phyloP scores from a whole-genome alignment of 345 rosid species.

The Gossypium rotundifolium region DNA sequence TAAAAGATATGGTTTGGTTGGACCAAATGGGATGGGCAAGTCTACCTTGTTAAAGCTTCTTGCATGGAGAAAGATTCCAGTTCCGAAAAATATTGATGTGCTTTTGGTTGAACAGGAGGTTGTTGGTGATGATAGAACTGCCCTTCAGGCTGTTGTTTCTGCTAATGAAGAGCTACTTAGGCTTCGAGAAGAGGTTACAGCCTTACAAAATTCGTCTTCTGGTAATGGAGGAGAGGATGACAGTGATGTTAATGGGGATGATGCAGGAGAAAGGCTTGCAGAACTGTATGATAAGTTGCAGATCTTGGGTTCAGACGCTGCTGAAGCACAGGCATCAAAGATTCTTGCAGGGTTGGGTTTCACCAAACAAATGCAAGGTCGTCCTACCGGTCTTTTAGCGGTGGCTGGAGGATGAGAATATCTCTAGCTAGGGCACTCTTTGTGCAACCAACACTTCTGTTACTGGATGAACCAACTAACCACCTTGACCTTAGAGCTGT shows the following conservation, averaged over 20 bases:
- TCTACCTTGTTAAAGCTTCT: slow-evolving; percentile 88
- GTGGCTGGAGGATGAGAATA: slow-evolving; percentile 99
- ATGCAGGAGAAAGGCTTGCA: slow-evolving; percentile 75
- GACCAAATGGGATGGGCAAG: slow-evolving; percentile 96
- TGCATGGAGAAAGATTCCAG: slow-evolving; percentile 97
- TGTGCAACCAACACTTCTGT: slow-evolving; percentile 82
- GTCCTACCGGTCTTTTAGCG: slow-evolving; percentile 83
- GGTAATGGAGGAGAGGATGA: slow-evolving; percentile 30
- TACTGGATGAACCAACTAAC: slow-evolving; percentile 94
- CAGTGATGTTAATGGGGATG: slow-evolving; percentile 28
- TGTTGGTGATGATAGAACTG: slow-evolving; percentile 78
- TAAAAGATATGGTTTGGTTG: slow-evolving; percentile 90
- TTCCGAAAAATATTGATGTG: slow-evolving; percentile 92
- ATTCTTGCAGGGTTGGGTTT: slow-evolving; percentile 96
- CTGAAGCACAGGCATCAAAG: slow-evolving; percentile 90
- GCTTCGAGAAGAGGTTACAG: slow-evolving; percentile 60
- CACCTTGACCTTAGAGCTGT: slow-evolving; percentile 95
- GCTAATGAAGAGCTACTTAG: slow-evolving; percentile 78
- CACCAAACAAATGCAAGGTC: slow-evolving; percentile 81
- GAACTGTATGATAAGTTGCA: slow-evolving; percentile 82
- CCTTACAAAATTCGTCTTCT: slow-evolving; percentile 42
- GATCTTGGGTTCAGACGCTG: slow-evolving; percentile 86
- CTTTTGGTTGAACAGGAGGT: slow-evolving; percentile 93
- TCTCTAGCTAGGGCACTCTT: slow-evolving; percentile 93
- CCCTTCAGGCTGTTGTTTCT: slow-evolving; percentile 82